Conservation (phyloP, 2,329 filamentous ascomycete genomes). For the Aspergillus fumigatus region DNA sequence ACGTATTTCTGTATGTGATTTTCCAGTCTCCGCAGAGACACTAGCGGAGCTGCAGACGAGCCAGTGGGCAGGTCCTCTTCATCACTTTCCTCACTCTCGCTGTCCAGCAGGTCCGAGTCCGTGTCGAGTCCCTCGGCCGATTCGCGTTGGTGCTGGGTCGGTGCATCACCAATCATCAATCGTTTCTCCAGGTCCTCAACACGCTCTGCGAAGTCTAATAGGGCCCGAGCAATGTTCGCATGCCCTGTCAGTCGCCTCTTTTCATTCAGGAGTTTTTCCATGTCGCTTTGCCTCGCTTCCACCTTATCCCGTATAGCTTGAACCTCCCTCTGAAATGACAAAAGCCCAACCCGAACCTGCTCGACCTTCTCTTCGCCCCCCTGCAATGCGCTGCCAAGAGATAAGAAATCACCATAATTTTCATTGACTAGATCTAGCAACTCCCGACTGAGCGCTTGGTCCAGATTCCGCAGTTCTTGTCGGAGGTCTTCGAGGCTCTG, state of each 20-base stretch:
- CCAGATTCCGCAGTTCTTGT: conserved; percentile 75
- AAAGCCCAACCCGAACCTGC: conserved; percentile 77
- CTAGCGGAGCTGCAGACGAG: conserved; percentile 25
- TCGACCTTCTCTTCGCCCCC: conserved; percentile 91
- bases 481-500: conserved; percentile 94
- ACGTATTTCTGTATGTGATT: conserved; percentile 56
- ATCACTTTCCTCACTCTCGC: conserved; percentile 32
- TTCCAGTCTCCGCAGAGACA: conserved; percentile 46
- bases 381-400: conserved; percentile 71
- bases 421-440: conserved; percentile 90
- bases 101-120: conserved; percentile 33
- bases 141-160: conserved; percentile 14
- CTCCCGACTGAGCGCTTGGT: conserved; percentile 74
- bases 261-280: conserved; percentile 60
- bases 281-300: conserved; percentile 57
- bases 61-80: conserved; percentile 40
- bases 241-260: conserved; percentile 59
- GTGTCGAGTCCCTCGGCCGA: conserved; percentile 23
- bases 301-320: conserved; percentile 68
- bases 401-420: conserved; percentile 89
- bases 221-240: conserved; percentile 56
- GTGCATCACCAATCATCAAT: conserved; percentile 58
- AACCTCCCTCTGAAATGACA: conserved; percentile 81
- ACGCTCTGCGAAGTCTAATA: conserved; percentile 44
- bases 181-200: conserved; percentile 60